Evolutionary conservation across 371 early-diverging fungal species (phyloP).

Genomic region (Mucor ambiguus): DNA sequence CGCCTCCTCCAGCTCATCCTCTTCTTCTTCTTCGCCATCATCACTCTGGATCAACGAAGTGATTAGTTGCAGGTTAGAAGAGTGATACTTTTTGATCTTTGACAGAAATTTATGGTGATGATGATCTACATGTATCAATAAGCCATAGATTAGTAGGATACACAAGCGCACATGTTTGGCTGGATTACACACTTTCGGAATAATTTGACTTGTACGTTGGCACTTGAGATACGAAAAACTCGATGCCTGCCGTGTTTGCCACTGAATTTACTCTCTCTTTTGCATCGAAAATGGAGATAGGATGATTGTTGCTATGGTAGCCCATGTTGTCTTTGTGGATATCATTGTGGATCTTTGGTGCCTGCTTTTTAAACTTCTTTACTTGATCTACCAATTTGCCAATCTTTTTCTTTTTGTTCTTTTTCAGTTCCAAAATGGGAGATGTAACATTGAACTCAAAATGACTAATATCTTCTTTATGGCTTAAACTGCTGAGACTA

Average conservation of each 20-base stretch:
- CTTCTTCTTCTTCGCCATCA: neutral
- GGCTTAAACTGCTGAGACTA: neutral
- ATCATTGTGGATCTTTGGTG: neutral
- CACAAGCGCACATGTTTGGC: neutral
- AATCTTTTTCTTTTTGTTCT: neutral
- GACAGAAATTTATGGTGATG: neutral
- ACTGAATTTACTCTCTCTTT: neutral
- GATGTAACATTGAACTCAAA: constrained; percentile 4
- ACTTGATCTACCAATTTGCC: constrained; percentile 16
- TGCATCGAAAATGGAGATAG: neutral
- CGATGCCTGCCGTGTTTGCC: neutral
- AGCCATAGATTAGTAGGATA: neutral
- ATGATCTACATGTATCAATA: neutral
- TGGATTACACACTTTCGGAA: neutral
- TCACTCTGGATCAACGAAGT: neutral
- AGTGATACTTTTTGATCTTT: neutral
- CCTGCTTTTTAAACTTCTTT: constrained; percentile 13
- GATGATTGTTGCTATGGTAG: neutral
- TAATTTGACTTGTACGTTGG: neutral
- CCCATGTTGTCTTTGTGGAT: neutral
- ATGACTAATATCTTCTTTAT: neutral
- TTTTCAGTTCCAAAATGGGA: neutral
- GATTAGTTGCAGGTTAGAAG: neutral
- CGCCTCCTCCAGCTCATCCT: neutral
- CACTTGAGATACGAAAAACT: neutral